These are phyloP conservation scores for Aspergillus ustus DNA, from an alignment of 2,329 filamentous ascomycete genomes.

Conservation along the genomic window DNA sequence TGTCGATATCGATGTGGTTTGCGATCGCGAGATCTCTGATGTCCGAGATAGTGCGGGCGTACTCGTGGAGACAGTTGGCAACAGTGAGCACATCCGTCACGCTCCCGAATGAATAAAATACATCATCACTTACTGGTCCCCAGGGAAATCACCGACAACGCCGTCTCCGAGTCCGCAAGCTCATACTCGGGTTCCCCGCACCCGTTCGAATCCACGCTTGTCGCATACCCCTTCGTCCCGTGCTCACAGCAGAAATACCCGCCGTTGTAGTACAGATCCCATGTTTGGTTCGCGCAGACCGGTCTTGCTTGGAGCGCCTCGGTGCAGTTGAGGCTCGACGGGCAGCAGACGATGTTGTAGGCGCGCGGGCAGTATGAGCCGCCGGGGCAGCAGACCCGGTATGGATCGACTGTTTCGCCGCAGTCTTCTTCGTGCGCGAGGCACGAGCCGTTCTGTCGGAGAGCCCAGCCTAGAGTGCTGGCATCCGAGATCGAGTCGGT, in stretches of 20 bases:
- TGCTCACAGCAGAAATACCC: slow-evolving; percentile 14
- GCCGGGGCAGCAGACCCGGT: slow-evolving; percentile 8
- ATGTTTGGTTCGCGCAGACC: slow-evolving; percentile 10
- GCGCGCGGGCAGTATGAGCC: slow-evolving; percentile 12
- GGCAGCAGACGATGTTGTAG: slow-evolving; percentile 14
- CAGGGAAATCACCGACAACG: background rate
- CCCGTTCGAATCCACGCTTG: background rate
- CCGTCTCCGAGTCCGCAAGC: background rate
- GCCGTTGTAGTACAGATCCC: slow-evolving; percentile 15
- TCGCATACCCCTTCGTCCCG: slow-evolving; percentile 9
- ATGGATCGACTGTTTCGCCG: slow-evolving; percentile 4
- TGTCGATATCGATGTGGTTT: background rate
- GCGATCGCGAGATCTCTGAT: background rate
- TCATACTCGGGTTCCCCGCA: slow-evolving; percentile 5
- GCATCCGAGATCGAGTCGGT: background rate
- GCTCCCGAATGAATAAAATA: background rate
- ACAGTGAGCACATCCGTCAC: background rate
- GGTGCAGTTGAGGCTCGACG: background rate
- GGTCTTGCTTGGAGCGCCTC: background rate
- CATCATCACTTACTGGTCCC: background rate
- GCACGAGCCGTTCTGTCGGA: slow-evolving; percentile 13
- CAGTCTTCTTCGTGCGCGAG: slow-evolving; percentile 7
- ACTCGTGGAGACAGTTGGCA: background rate
- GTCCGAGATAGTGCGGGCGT: background rate
- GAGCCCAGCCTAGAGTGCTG: background rate